Evolutionary conservation across 2,329 filamentous ascomycete species (phyloP).

Genomic region (Nannizziopsis barbatae): DNA sequence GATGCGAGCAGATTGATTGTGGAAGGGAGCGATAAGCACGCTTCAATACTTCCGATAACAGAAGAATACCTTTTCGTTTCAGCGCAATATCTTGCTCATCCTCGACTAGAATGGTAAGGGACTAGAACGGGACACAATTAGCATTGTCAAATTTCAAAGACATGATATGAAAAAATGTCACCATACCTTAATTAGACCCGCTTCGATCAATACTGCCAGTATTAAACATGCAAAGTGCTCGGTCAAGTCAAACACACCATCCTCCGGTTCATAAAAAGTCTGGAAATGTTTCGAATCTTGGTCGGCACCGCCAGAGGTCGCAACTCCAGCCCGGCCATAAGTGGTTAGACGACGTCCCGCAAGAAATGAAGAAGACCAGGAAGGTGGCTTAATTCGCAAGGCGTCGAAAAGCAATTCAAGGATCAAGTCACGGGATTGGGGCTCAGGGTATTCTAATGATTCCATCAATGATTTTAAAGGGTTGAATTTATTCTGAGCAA

Average conservation of each 20-base stretch:
- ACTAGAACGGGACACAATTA: constrained; percentile 25
- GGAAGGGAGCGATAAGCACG: constrained; percentile 78
- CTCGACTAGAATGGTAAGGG: constrained; percentile 41
- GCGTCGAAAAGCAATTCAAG: constrained; percentile 77
- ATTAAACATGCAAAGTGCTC: constrained; percentile 89
- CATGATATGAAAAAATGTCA: not conserved
- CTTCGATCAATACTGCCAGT: constrained; percentile 71
- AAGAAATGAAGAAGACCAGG: constrained; percentile 92
- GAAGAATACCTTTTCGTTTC: constrained; percentile 76
- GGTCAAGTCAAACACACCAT: constrained; percentile 58
- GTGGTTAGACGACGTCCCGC: constrained; percentile 87
- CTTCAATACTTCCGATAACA: constrained; percentile 85
- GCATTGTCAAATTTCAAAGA: not conserved
- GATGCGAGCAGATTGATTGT: constrained; percentile 63
- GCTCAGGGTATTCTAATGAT: constrained; percentile 49
- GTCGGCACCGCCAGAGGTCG: constrained; percentile 48
- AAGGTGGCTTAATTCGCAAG: constrained; percentile 79
- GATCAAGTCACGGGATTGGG: constrained; percentile 58
- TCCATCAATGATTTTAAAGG: constrained; percentile 70
- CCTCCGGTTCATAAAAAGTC: constrained; percentile 55
- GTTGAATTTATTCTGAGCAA: constrained; percentile 79
- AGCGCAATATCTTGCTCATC: constrained; percentile 43
- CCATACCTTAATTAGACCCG: constrained; percentile 53
- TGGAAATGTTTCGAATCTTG: constrained; percentile 42
- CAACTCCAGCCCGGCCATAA: constrained; percentile 82